Evolutionary conservation across 2,329 filamentous ascomycete species (phyloP).

Genomic region (Cladosporium sp.): DNA sequence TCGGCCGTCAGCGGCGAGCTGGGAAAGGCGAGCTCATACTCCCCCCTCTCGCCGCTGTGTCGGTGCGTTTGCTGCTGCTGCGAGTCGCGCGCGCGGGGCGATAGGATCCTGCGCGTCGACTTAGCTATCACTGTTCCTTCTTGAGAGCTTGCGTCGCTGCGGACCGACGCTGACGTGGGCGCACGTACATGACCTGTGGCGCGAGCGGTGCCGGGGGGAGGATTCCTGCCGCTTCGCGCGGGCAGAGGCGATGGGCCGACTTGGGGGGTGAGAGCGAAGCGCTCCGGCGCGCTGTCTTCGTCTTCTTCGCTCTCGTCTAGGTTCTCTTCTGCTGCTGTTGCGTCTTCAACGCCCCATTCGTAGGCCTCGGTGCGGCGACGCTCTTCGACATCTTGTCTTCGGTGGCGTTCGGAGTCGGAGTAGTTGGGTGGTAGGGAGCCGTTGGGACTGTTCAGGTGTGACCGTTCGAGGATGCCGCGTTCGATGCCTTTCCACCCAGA

Average conservation of each 20-base stretch:
- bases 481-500: conserved; percentile 11
- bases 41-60: not conserved
- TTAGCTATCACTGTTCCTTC: conserved; percentile 12
- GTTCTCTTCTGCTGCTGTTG: conserved; percentile 22
- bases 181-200: conserved; percentile 5
- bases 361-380: conserved; percentile 17
- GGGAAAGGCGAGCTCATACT: not conserved
- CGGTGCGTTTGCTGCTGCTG: too few species aligned
- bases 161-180: conserved; percentile 9
- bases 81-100: conserved; percentile 6
- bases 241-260: not conserved
- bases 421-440: conserved; percentile 26
- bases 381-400: conserved; percentile 14
- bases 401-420: conserved; percentile 24
- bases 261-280: conserved; percentile 8
- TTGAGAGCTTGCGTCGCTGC: conserved; percentile 12
- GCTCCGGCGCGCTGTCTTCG: conserved; percentile 17
- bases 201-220: conserved; percentile 1
- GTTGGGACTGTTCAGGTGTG: conserved; percentile 15
- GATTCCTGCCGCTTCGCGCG: not conserved
- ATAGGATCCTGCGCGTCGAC: conserved; percentile 12
- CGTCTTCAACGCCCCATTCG: conserved; percentile 18
- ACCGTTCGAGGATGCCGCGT: conserved; percentile 19
- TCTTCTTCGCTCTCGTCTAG: conserved; percentile 28
- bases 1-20: conserved; percentile 10